Evolutionary conservation across 2,329 filamentous ascomycete species (phyloP).

Genomic region (Pleurostoma richardsiae): DNA sequence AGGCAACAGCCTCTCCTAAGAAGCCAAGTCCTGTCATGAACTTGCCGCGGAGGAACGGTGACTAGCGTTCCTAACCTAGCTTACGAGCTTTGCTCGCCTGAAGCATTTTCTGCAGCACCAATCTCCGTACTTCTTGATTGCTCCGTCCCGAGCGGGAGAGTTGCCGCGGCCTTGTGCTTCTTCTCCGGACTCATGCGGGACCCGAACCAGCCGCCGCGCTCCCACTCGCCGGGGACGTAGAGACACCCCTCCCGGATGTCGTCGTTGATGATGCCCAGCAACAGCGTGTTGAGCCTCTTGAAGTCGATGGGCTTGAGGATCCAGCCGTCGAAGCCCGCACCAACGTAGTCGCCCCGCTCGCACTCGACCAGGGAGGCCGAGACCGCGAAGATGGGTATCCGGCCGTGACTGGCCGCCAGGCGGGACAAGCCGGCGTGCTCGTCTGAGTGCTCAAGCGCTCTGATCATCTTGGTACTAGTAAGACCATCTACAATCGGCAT

Average conservation of each 20-base stretch:
- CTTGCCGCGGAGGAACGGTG: too few species aligned
- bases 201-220: conserved; percentile 78
- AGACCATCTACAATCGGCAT: conserved; percentile 91
- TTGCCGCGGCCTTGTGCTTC: too few species aligned
- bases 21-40: too few species aligned
- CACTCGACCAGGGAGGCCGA: conserved; percentile 76
- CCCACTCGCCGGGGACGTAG: conserved; percentile 72
- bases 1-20: too few species aligned
- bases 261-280: conserved; percentile 63
- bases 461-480: conserved; percentile 77
- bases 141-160: too few species aligned
- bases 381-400: conserved; percentile 79
- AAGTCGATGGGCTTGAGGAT: conserved; percentile 87
- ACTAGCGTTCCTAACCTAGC: too few species aligned
- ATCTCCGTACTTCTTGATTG: too few species aligned
- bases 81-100: too few species aligned
- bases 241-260: conserved; percentile 54
- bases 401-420: conserved; percentile 54
- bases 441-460: conserved; percentile 59
- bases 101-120: too few species aligned
- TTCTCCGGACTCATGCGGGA: too few species aligned
- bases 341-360: conserved; percentile 63
- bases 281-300: conserved; percentile 62
- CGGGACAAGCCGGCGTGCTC: conserved; percentile 47
- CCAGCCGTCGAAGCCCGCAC: conserved; percentile 84